Evolutionary conservation across 352 stramenopile species (phyloP), one percentile per base, ranked within the genome.

Genomic region (Pythium utonaiense): DNA sequence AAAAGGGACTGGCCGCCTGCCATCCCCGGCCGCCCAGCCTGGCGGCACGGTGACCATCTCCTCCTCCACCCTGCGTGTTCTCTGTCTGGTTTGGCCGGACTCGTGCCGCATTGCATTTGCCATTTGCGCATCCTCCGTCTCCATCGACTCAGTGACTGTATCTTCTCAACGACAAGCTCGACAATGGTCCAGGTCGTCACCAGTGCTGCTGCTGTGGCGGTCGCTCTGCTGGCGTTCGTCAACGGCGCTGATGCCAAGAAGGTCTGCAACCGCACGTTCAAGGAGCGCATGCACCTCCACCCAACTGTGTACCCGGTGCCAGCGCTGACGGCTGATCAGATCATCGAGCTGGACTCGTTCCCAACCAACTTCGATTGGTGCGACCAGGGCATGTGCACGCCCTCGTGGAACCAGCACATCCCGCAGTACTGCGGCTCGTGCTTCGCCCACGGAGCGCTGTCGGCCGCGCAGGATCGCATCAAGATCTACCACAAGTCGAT

Each of bases 311-410:
- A 73, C 64, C 24, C 51, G 49, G 64, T 81, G 36, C 70, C 73
- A 41, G 21, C 50, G 52, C 62, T 71, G 6, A 80, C 57, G 5
- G 36, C 33, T 5, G 65, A 68, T 9, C 71, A 88, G 50, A 31
- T 55, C 13, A 9, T 73, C 14, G 78, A 86, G 54, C 64, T 86
- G 17, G 53, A 53, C 52, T 59, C 67, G 36, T 73, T 86, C 54
- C 75, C 78, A 19, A 64, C 63, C 55, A 56, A 73, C 17, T 97
- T 97, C 57, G 87, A 91, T 64, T 98, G 94, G 91, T 85, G 76
- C 56, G 74, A 82, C n/a, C 62, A 70, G 30, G 78, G 77, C 22
- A 67, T 71, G 42, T 83, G 74, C 73, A 85, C 76, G 57, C 54
- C 75, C 51, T 86, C 78, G 69, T 88, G 78, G 76, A 88, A 86